phyloP scores from a whole-genome alignment of 345 rosid genomes.

The Psidium friedrichsthalianum region DNA sequence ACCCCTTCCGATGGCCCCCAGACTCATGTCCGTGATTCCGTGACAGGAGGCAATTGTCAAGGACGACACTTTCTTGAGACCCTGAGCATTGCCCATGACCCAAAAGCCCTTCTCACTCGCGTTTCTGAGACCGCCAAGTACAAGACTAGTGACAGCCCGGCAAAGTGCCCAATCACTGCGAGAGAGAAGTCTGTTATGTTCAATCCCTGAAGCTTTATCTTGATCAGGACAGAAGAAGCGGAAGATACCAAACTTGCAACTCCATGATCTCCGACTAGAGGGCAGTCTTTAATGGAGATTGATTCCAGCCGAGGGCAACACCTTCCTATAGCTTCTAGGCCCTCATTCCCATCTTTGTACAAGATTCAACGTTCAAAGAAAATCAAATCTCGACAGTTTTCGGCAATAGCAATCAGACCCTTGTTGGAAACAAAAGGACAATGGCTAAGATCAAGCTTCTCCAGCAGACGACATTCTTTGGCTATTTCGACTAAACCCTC shows the following conservation, averaged over 20 bases:
- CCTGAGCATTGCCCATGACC: conserved; percentile 75
- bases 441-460: conserved; percentile 59
- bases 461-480: conserved; percentile 43
- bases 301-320: conserved; percentile 37
- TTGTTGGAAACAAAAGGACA: conserved; percentile 51
- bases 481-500: conserved; percentile 47
- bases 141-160: conserved; percentile 30
- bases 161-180: conserved; percentile 67
- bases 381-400: conserved; percentile 46
- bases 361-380: conserved; percentile 42
- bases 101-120: conserved; percentile 72
- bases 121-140: conserved; percentile 35
- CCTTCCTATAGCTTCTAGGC: conserved; percentile 52
- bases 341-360: conserved; percentile 53
- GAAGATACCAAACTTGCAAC: conserved; percentile 47
- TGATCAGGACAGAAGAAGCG: conserved; percentile 26
- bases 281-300: conserved; percentile 55
- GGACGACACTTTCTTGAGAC: conserved; percentile 35
- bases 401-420: conserved; percentile 50
- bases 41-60: conserved; percentile 47
- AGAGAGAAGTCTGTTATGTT: conserved; percentile 68
- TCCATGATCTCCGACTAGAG: conserved; percentile 68
- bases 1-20: conserved; percentile 50
- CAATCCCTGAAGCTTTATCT: conserved; percentile 60
- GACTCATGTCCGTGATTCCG: conserved; percentile 55